phyloP scores from a whole-genome alignment of 768 basidiomycete genomes.

The Pisolithus sp. region DNA sequence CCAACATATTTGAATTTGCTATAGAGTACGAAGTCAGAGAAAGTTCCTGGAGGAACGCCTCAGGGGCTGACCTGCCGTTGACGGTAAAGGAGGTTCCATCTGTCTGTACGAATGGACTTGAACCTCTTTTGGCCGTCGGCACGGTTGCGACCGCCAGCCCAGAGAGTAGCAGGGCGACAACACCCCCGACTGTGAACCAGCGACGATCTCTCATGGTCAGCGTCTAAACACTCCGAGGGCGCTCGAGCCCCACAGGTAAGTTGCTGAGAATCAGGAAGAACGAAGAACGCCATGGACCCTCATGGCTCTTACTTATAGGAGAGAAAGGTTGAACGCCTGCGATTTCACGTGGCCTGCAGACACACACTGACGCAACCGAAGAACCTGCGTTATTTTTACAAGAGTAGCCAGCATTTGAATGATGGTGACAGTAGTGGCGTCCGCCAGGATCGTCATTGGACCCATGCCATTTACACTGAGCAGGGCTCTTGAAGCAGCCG shows the following conservation, averaged over 20 bases:
- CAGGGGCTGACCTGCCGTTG: conserved; percentile 43
- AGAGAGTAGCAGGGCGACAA: conserved; percentile 26
- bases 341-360: conserved; percentile 13
- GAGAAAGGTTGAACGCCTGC: background rate
- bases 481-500: too few species aligned
- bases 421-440: background rate
- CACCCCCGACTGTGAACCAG: conserved; percentile 19
- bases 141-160: conserved; percentile 27
- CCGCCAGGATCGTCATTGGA: too few species aligned
- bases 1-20: conserved; percentile 41
- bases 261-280: background rate
- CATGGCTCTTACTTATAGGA: conserved; percentile 13
- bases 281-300: background rate
- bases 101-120: conserved; percentile 40
- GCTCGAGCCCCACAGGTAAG: background rate
- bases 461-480: too few species aligned
- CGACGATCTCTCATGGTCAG: conserved; percentile 32
- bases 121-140: conserved; percentile 25
- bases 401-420: conserved; percentile 4
- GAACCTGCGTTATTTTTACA: conserved; percentile 2
- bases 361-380: background rate
- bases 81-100: conserved; percentile 42
- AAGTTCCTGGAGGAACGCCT: background rate
- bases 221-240: conserved; percentile 5
- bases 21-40: conserved; percentile 22